Percentiles rank a stretch among this genome's conserved stretches.
These are phyloP conservation scores for Suhomyces tanzawaensis DNA, from an alignment of 805 yeast species.

Conservation along the genomic window DNA sequence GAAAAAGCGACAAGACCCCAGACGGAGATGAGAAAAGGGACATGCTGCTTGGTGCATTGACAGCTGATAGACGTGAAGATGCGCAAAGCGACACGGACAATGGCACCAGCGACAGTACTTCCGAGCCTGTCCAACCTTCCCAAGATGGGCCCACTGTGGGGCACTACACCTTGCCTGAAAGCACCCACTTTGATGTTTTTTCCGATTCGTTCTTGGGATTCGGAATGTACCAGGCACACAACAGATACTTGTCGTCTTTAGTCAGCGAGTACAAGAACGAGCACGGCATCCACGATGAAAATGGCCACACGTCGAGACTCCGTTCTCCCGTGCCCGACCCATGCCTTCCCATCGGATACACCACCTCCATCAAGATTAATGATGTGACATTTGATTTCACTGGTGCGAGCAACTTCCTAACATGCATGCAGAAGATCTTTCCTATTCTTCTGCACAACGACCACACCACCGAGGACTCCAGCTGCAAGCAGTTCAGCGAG, in stretches of 20 bases:
- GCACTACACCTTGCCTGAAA: conserved; percentile 18
- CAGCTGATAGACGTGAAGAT: not conserved
- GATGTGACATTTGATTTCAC: conserved; percentile 35
- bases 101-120: not conserved
- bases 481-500: conserved; percentile 33
- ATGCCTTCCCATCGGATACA: conserved; percentile 52
- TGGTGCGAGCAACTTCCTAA: conserved; percentile 52
- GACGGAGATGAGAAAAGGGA: not conserved
- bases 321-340: conserved; percentile 48
- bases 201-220: conserved; percentile 59
- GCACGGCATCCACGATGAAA: conserved; percentile 13
- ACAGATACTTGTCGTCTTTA: conserved; percentile 42
- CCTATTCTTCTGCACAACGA: conserved; percentile 41
- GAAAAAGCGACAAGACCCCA: not conserved
- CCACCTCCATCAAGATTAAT: conserved; percentile 20
- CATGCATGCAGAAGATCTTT: conserved; percentile 48
- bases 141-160: conserved; percentile 3
- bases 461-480: conserved; percentile 18
- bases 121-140: not conserved
- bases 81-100: not conserved
- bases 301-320: conserved; percentile 13
- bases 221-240: conserved; percentile 58
- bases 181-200: conserved; percentile 42
- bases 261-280: conserved; percentile 18
- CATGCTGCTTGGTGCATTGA: not conserved